Base-by-base conservation (phyloP, 2,329 filamentous ascomycete genomes). In the Fusarium concolor region DNA sequence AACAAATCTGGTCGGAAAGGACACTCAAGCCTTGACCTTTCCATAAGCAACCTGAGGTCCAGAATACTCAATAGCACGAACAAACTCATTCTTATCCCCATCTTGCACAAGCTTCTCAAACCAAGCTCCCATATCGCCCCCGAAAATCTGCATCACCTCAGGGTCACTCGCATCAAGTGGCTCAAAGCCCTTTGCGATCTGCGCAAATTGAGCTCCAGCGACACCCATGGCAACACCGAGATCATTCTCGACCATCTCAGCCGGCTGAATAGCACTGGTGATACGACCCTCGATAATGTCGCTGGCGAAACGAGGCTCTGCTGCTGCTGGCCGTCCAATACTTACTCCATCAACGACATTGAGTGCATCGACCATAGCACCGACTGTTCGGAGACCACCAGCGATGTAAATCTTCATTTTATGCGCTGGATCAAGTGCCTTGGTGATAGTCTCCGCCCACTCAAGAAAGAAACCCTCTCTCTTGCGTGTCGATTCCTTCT, bases 401-500 rank as follows among this genome's bases (percentile, higher is more conserved):
- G 85, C 87, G 33, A 89, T 78, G 70, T 87, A 89, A 1, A 80
- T 80, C 70, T 81, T 85, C 6, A 87, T 88, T 74, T 84, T 83
- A 2, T 62, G 78, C 17, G 65, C 61, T 5, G 55, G 31, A 5
- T 65, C 47, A 12, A 82, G 71, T 5, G 70, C 67, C 2, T 73
- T 75, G 31, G 82, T 77, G 73, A 89, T 82, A 58, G 77, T 71
- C 68, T 88, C 81, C 0, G 86, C 87, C 59, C 87, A 89, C 4
- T 88, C 84, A 45, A 89, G 71, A 78, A 89, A 89, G 80, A 87
- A 89, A 1, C 84, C 82, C 73, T 88, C 86, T 3, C 85, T 79
- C 76, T 83, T 82, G 72, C 78, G 79, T 5, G 85, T 89, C 26
- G 80, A 84, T 46, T 88, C 86, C 60, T 83, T 80, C 76, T 83